Evolutionary conservation across 352 stramenopile genomes (phyloP).

Genomic region (Pythium volutum): DNA sequence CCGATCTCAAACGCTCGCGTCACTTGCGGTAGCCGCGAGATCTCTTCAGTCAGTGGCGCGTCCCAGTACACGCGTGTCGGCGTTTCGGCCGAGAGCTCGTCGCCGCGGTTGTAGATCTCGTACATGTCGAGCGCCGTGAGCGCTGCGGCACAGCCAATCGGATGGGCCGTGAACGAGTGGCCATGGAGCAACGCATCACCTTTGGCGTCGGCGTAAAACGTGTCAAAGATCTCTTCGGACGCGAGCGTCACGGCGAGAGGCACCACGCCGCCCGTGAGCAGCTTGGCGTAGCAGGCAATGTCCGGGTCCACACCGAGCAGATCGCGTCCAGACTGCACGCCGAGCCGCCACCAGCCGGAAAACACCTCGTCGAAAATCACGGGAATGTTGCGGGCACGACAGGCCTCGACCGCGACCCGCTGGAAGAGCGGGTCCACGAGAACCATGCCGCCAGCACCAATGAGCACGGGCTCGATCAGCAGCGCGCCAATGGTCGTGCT

Average conservation of each 20-base stretch:
- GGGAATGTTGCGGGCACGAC: constrained; percentile 68
- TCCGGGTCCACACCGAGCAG: constrained; percentile 85
- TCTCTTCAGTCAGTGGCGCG: constrained; percentile 31
- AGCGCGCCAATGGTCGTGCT: constrained; percentile 58
- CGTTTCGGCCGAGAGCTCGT: background rate
- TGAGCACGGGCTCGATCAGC: constrained; percentile 89
- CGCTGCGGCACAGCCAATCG: constrained; percentile 85
- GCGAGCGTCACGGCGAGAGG: constrained; percentile 85
- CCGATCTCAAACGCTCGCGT: constrained; percentile 70
- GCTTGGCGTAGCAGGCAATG: constrained; percentile 90
- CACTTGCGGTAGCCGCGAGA: constrained; percentile 54
- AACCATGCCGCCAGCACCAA: constrained; percentile 87
- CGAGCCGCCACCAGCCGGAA: constrained; percentile 89
- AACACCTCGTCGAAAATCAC: constrained; percentile 94
- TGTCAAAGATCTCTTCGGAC: constrained; percentile 86
- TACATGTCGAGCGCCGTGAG: constrained; percentile 90
- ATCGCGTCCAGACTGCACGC: constrained; percentile 81
- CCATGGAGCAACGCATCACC: constrained; percentile 87
- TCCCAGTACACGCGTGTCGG: constrained; percentile 62
- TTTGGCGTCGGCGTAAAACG: constrained; percentile 88
- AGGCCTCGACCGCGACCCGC: constrained; percentile 81
- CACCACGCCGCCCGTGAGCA: constrained; percentile 88
- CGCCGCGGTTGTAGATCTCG: constrained; percentile 50
- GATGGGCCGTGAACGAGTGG: constrained; percentile 92
- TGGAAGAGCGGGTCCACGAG: constrained; percentile 93